phyloP scores from a whole-genome alignment of 2,329 filamentous ascomycete genomes.

The Phialophora expanda region DNA sequence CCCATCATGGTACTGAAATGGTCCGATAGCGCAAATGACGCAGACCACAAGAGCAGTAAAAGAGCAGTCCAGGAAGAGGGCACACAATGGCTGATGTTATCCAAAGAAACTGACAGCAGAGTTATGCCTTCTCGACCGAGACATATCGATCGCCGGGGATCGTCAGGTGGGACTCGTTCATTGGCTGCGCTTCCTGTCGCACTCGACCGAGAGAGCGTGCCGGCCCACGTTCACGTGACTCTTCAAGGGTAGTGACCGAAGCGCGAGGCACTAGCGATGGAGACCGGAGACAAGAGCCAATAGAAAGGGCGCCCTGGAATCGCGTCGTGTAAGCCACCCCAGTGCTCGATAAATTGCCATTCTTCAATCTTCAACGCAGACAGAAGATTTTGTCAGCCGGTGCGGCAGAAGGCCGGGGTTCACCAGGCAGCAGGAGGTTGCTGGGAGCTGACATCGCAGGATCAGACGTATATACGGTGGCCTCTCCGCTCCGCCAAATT shows the following conservation, averaged over 20 bases:
- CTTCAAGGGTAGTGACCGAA: background rate
- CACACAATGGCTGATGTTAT: background rate
- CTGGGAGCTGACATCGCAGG: background rate
- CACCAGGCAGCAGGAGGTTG: background rate
- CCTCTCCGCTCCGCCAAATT: background rate
- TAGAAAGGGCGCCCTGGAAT: conserved; percentile 3
- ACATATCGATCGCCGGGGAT: background rate
- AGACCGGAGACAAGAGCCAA: background rate
- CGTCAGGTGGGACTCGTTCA: background rate
- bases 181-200: background rate
- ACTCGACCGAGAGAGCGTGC: conserved; percentile 2
- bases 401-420: background rate
- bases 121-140: conserved; percentile 2
- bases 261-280: background rate
- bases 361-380: background rate
- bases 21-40: background rate
- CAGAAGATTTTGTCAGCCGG: conserved; percentile 5
- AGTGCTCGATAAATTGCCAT: background rate
- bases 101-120: background rate
- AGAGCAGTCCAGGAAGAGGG: no score
- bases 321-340: conserved; percentile 8
- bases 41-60: background rate
- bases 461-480: conserved; percentile 12
- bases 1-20: background rate
- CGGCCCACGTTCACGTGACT: conserved; percentile 1